phyloP scores from a whole-genome alignment of 768 basidiomycete genomes.

The Auriscalpium vulgare region DNA sequence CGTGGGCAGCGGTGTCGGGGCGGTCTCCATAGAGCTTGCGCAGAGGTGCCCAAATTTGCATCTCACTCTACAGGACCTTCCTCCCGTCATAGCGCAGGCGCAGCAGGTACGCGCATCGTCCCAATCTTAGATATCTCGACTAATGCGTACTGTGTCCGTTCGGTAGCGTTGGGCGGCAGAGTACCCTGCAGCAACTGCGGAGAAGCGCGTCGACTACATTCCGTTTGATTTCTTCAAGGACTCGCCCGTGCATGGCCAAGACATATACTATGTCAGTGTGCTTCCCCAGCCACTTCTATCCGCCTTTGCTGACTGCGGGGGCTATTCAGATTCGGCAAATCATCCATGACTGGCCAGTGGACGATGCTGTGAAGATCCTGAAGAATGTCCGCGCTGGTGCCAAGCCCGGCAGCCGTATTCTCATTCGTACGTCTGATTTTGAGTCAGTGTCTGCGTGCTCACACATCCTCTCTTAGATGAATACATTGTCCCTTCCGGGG shows the following conservation, averaged over 20 bases:
- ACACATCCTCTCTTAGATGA: background rate
- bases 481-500: background rate
- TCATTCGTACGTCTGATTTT: slow-evolving; percentile 27
- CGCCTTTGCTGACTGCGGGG: background rate
- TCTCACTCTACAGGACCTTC: slow-evolving; percentile 23
- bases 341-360: slow-evolving; percentile 30
- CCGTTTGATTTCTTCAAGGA: slow-evolving; percentile 14
- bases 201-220: background rate
- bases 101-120: slow-evolving; percentile 11
- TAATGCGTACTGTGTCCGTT: too few relatives aligned
- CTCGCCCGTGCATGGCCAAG: slow-evolving; percentile 14
- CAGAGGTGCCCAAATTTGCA: slow-evolving; percentile 21
- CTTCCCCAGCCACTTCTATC: too few relatives aligned
- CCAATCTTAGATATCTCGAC: too few relatives aligned
- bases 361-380: slow-evolving; percentile 24
- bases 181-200: background rate
- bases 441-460: background rate
- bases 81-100: slow-evolving; percentile 19
- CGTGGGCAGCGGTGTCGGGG: slow-evolving; percentile 22
- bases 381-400: slow-evolving; percentile 22
- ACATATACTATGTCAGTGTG: background rate
- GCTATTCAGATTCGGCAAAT: slow-evolving; percentile 8
- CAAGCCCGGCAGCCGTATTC: slow-evolving; percentile 21
- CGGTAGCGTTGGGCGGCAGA: background rate
- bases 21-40: slow-evolving; percentile 21